A percentile compares a stretch with the other conserved stretches of the same genome.
Conservation (phyloP, 2,329 filamentous ascomycete species). For the Byssoonygena ceratinophila region DNA sequence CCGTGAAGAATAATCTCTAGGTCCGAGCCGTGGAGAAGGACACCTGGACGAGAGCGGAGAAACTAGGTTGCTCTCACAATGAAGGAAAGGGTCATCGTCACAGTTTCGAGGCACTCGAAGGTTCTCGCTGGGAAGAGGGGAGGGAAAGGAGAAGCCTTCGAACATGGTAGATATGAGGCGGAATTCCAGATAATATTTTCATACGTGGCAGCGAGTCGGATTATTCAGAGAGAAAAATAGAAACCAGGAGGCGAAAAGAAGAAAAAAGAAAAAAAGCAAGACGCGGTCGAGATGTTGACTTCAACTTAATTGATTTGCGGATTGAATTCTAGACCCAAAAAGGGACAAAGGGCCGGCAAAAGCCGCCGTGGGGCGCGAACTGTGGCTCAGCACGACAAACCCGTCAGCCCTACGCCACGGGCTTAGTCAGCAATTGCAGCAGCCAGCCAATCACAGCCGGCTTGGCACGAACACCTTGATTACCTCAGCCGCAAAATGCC, state of each 20-base stretch:
- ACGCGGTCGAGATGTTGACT: not conserved
- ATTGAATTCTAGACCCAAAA: not conserved
- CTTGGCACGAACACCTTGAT: not conserved
- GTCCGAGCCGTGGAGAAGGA: constrained; percentile 29
- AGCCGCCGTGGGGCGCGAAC: constrained; percentile 4
- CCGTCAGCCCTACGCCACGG: constrained; percentile 1
- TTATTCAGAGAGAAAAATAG: not conserved
- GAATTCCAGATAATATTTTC: not conserved
- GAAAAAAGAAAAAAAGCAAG: not conserved
- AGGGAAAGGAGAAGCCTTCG: constrained; percentile 35
- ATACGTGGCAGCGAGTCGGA: too few relatives aligned
- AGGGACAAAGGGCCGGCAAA: constrained; percentile 1
- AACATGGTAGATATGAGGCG: constrained; percentile 26
- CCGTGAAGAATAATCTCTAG: constrained; percentile 16
- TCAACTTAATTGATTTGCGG: not conserved
- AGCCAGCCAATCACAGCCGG: not conserved
- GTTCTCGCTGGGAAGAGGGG: constrained; percentile 25
- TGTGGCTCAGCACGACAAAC: not conserved
- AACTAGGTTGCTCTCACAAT: constrained; percentile 30
- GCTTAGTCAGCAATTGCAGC: not conserved
- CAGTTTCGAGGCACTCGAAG: constrained; percentile 18
- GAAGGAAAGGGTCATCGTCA: constrained; percentile 30
- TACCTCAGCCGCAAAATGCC: not conserved
- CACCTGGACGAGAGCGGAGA: constrained; percentile 36
- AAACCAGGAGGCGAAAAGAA: not conserved